Base-by-base conservation (phyloP, 2,329 filamentous ascomycete genomes). In the Aureobasidium sp. region DNA sequence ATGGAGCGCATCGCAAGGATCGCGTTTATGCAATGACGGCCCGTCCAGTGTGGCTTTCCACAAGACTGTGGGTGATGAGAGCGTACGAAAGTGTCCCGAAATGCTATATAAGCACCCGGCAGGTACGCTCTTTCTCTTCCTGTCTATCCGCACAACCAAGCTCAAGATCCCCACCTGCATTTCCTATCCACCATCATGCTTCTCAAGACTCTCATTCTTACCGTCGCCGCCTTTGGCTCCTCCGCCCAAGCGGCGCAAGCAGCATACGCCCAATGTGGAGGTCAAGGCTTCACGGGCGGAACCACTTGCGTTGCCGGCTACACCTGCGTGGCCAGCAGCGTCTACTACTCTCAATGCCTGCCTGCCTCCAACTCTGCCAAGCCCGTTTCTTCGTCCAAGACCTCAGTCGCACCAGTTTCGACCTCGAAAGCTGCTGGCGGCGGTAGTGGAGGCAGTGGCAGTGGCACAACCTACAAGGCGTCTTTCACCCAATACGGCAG, bases 401-500 rank as follows among this genome's bases (percentile, higher is more conserved):
- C 42, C 9, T 59, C 55, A 1, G 42, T 22, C 9, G 42, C 52
- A 7, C 42, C 55, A 1, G 37, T 48, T 2, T 48, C 42, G 20
- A 59, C 42, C 9, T 59, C 55, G 1, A 41, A 48, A 20, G 55
- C 55, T 39, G 55, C 31, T 34, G 44, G 42, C 11, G 15, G 57
- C 25, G 47, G 42, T 45, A 22, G 36, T n/a, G 29, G 39, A 15
- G 45, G 25, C 15, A 25, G 39, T n/a, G n/a, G 57, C n/a, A 37
- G 45, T 39, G 42, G 34, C 15, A 55, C 62, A 36, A 56, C 60
- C 51, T 68, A 67, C 65, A 64, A 60, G 17, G 68, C 72, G n/a
- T 72, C 71, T 31, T 70, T 74, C 65, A 74, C 72, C 17, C 62
- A 71, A 52, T 75, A 76, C 63, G 73, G 73, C 34, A 63, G 69